Base-by-base conservation (phyloP, 805 yeast genomes). In the Suhomyces emberorum region DNA sequence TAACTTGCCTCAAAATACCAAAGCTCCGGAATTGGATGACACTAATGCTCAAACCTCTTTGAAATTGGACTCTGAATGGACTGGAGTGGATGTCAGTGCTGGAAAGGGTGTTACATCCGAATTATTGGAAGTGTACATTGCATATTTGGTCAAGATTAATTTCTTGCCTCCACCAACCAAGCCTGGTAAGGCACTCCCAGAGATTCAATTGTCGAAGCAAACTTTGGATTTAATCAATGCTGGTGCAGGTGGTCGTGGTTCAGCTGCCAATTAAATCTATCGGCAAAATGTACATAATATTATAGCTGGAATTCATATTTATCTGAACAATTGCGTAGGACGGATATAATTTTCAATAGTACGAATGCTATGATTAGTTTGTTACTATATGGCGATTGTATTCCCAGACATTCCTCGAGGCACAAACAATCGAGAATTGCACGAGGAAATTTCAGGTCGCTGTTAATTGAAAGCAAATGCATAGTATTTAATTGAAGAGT, bases 1-100 rank as follows among this genome's bases (percentile, higher is more conserved):
- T 54, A 82, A 89, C 56, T 74, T 93, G 53, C 97, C 97, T 5
- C 83, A 81, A 43, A 82, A 81, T 57, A 85, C 98, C 21, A 85
- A 81, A 61, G 98, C 98, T 8, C 98, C 98, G 2, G 97, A 91
- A 61, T 72, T 93, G 46, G 96, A 89, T 54, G 98, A 95, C 49
- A 35, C 71, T 4, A 89, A 93, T 57, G 86, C 98, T 1, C 75
- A 70, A n/a, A 57, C 58, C n/a, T 74, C 89, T 0, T 75, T 93
- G 55, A 65, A 63, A 39, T 68, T 60, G 17, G 96, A 88, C 55
- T 61, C 68, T 4, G 52, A 52, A 21, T 76, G 79, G 77, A 73
- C 88, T 1, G 87, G 85, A 10, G 70, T 62, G 32, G 95, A 88
- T 52, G 65, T 59, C 20, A 74, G 88, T 31, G 58, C 61, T 1